These are phyloP conservation scores for Eucalyptus sp. DNA, from an alignment of 345 rosid species.

Conservation along the genomic window DNA sequence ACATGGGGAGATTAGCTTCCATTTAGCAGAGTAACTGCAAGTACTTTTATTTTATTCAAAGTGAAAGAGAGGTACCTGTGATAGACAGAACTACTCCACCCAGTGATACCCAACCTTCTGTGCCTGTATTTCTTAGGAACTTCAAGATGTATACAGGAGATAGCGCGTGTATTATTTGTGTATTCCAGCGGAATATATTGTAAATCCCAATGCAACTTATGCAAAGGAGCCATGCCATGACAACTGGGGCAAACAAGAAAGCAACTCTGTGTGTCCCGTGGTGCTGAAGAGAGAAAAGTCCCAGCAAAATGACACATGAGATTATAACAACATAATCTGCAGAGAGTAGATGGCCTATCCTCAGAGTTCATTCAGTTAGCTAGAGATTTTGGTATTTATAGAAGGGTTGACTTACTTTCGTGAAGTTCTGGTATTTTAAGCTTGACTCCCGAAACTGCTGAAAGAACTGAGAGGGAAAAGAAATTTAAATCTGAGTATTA, in stretches of 20 bases:
- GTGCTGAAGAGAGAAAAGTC: constrained; percentile 80
- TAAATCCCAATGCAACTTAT: constrained; percentile 61
- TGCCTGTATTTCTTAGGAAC: constrained; percentile 58
- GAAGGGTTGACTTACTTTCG: constrained; percentile 39
- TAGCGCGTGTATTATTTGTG: constrained; percentile 47
- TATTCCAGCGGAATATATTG: constrained; percentile 73
- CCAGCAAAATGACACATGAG: constrained; percentile 59
- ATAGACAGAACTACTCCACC: constrained; percentile 86
- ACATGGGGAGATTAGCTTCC: background rate
- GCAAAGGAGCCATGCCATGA: constrained; percentile 67
- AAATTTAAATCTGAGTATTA: background rate
- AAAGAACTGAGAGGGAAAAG: constrained; percentile 41
- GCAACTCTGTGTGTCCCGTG: constrained; percentile 76
- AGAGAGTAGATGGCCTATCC: background rate
- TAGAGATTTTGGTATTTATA: background rate
- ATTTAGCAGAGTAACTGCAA: background rate
- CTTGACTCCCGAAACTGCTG: constrained; percentile 70
- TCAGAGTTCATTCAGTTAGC: background rate
- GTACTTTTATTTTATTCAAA: background rate
- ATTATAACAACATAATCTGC: constrained; percentile 59
- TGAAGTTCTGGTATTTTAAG: constrained; percentile 50
- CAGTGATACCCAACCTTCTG: constrained; percentile 78
- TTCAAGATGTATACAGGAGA: constrained; percentile 76
- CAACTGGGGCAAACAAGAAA: constrained; percentile 70
- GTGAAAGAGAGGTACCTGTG: constrained; percentile 39